These are phyloP conservation scores for Yamadazyma atlantica DNA, from an alignment of 1,139 yeast species.

Conservation along the genomic window DNA sequence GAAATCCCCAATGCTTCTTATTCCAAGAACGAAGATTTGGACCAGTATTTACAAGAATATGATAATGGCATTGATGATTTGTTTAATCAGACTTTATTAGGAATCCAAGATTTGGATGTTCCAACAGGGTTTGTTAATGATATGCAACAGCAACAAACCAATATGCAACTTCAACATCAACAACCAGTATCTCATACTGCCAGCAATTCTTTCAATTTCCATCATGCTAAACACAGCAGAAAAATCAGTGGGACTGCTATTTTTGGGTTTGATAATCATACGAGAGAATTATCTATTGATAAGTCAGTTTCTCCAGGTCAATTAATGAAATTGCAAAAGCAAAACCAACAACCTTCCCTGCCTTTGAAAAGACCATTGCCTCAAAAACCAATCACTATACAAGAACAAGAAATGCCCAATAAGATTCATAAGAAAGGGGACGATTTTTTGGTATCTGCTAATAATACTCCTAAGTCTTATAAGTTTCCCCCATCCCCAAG, in stretches of 20 bases:
- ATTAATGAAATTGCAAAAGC: slow-evolving; percentile 20
- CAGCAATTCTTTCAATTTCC: slow-evolving; percentile 13
- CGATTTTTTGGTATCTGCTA: slow-evolving; percentile 43
- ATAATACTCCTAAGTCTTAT: slow-evolving; percentile 42
- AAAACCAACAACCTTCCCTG: slow-evolving; percentile 5
- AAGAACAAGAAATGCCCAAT: slow-evolving; percentile 24
- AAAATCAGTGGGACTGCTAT: slow-evolving; percentile 62
- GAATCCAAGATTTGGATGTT: slow-evolving; percentile 53
- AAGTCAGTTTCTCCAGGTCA: slow-evolving; percentile 38
- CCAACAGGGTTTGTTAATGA: slow-evolving; percentile 38
- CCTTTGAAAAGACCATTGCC: slow-evolving; percentile 9
- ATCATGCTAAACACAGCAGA: slow-evolving; percentile 28
- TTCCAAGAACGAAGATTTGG: slow-evolving; percentile 44
- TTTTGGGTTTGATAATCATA: slow-evolving; percentile 59
- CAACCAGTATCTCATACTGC: slow-evolving; percentile 10
- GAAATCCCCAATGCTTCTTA: slow-evolving; percentile 20
- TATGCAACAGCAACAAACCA: slow-evolving; percentile 5
- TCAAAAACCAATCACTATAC: slow-evolving; percentile 11
- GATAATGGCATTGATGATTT: slow-evolving; percentile 39
- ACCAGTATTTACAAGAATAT: slow-evolving; percentile 30
- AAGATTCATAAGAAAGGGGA: slow-evolving; percentile 11
- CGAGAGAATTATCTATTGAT: slow-evolving; percentile 51
- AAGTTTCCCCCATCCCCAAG: slow-evolving; percentile 50
- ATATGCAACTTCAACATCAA: slow-evolving; percentile 7
- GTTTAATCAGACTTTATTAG: slow-evolving; percentile 44